Base-by-base conservation (phyloP, 2,329 filamentous ascomycete species). In the Pyricularia sp. region DNA sequence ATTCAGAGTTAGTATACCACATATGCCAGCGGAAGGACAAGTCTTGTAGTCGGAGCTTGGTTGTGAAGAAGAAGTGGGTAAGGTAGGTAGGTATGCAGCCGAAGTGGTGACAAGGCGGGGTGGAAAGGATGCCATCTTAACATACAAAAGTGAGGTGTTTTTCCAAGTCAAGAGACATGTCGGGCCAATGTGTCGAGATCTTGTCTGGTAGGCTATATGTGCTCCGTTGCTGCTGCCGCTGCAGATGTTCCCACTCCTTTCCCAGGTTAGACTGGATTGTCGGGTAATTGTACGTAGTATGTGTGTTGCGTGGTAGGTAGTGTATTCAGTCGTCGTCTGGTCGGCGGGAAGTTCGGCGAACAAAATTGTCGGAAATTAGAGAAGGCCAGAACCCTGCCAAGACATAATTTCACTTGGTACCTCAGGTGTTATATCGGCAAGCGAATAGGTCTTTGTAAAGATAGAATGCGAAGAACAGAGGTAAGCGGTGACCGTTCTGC, bases 71-170 rank as follows among this genome's bases (percentile, higher is more conserved):
- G 25, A 36, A 66, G 17, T 31, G 11, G 59, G 36, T 67, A 28
- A 70, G 68, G 25, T 55, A 14, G 14, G 2, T 28, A 23, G 26
- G 23, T 3, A 2, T 9, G 64, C 23, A 11, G 6, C 23, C 23
- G 63, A 36, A 14, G 33, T 36, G 33, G 33, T 36, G 14, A 36
- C 14, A 9, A 10, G 42, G 42, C 42, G 42, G 42, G 42, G 42
- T 20, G 17, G 42, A 11, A n/a, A 55, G 42, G 17, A 55, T n/a
- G 42, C 9, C 6, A n/a, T 36, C 30, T 14, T 25, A n/a, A n/a
- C 90, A 79, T 87, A 95, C 92, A 81, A 94, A 94, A 79, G 87
- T 88, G 75, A 95, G 84, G 77, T 94, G 92, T 77, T 88, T 91
- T 81, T 95, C 92, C 68, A 95, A 85, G 76, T 94, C 90, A 75